phyloP scores from a whole-genome alignment of 768 basidiomycete genomes.

The Russula ochroleuca region DNA sequence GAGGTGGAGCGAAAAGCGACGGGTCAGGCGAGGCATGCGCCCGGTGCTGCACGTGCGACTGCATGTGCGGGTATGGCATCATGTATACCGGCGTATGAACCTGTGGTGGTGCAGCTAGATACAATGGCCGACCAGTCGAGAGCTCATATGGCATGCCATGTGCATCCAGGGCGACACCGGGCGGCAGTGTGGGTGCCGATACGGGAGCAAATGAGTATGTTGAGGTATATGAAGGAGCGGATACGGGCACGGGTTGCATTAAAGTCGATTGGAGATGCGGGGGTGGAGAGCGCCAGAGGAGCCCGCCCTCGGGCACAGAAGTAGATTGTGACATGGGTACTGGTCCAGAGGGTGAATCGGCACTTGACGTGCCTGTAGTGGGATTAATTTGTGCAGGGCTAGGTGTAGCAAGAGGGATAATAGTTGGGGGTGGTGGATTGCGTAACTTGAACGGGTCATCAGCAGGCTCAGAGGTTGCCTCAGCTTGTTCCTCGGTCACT shows the following conservation, averaged over 20 bases:
- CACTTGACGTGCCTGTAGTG: slow-evolving; percentile 3
- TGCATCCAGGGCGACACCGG: slow-evolving; percentile 67
- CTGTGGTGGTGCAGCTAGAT: slow-evolving; percentile 44
- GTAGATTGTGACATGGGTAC: slow-evolving; percentile 11
- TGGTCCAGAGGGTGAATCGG: slow-evolving; percentile 9
- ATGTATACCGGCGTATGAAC: slow-evolving; percentile 43
- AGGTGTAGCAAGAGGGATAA: slow-evolving; percentile 33
- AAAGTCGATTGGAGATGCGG: slow-evolving; percentile 46
- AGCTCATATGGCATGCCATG: slow-evolving; percentile 80
- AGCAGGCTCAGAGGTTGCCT: slow-evolving; percentile 38
- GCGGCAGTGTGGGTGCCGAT: slow-evolving; percentile 45
- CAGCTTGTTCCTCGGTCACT: slow-evolving; percentile 27
- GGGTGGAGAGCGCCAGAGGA: slow-evolving; percentile 38
- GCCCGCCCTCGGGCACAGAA: slow-evolving; percentile 24
- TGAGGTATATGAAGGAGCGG: slow-evolving; percentile 61
- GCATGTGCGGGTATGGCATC: slow-evolving; percentile 63
- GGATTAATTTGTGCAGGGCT: slow-evolving; percentile 18
- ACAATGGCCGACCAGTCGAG: slow-evolving; percentile 76
- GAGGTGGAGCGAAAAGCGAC: slow-evolving; percentile 71
- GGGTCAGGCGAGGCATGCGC: slow-evolving; percentile 57
- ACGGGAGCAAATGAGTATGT: slow-evolving; percentile 54
- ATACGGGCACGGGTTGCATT: slow-evolving; percentile 36
- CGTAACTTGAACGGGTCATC: slow-evolving; percentile 60
- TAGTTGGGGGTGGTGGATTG: slow-evolving; percentile 44
- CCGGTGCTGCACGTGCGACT: slow-evolving; percentile 40